Conservation (phyloP, 768 basidiomycete species). For the Trametes cingulata region DNA sequence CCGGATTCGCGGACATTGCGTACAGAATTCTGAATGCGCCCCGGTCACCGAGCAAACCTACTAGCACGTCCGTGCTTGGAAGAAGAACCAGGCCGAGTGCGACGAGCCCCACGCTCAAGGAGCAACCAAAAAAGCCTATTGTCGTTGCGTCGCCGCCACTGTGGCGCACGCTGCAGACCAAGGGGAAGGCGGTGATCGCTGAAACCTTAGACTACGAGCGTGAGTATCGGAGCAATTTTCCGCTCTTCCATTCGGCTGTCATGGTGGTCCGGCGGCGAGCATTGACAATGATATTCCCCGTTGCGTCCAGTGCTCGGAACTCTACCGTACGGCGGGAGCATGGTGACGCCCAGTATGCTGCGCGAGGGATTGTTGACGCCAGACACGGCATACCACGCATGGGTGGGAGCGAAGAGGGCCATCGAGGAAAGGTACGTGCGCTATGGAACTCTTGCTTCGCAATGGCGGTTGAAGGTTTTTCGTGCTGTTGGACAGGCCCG, state of each 20-base stretch:
- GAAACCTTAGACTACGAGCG: constrained; percentile 19
- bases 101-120: neutral
- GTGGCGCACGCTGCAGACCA: constrained; percentile 13
- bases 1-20: constrained; percentile 6
- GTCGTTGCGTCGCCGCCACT: constrained; percentile 4
- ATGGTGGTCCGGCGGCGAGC: neutral
- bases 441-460: neutral
- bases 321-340: constrained; percentile 35
- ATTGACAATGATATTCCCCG: constrained; percentile 2
- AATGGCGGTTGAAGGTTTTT: neutral
- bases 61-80: neutral
- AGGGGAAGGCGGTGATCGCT: constrained; percentile 14
- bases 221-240: constrained; percentile 14
- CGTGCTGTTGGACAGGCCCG: constrained; percentile 10
- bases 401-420: constrained; percentile 35
- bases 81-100: constrained; percentile 4
- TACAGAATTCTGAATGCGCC: neutral
- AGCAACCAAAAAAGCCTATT: neutral
- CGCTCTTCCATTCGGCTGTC: neutral
- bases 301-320: constrained; percentile 38
- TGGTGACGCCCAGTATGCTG: constrained; percentile 38
- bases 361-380: constrained; percentile 26
- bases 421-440: constrained; percentile 24
- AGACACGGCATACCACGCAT: constrained; percentile 36
- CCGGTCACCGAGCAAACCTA: neutral